These are phyloP conservation scores for Oryza meyeriana DNA, from an alignment of 176 grass and related monocot species.

Conservation along the genomic window DNA sequence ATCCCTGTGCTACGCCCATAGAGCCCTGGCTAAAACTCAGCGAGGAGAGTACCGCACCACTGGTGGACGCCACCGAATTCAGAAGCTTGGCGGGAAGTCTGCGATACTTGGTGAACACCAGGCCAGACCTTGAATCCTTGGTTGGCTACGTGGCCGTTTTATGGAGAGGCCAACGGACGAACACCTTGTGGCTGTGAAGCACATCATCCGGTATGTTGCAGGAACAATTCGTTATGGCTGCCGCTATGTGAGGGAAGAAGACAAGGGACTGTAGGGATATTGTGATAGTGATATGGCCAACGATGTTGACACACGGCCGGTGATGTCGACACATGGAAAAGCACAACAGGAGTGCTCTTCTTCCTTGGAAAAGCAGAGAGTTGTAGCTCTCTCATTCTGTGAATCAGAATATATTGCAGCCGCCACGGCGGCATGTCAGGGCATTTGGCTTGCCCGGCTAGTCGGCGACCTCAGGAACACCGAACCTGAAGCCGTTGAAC, in stretches of 20 bases:
- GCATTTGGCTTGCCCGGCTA: not conserved
- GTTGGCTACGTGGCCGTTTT: not conserved
- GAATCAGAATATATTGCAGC: not conserved
- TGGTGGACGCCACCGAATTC: not conserved
- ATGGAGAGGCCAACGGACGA: not conserved
- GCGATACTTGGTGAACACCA: not conserved
- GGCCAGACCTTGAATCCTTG: rapidly evolving
- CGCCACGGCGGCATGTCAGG: not conserved
- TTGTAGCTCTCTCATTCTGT: not conserved
- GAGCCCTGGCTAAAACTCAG: not conserved
- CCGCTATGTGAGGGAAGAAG: too few species aligned
- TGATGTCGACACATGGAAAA: too few species aligned
- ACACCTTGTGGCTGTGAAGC: not conserved
- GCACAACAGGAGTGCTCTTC: not conserved
- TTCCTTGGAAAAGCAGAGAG: not conserved
- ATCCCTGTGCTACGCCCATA: not conserved
- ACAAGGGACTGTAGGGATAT: too few species aligned
- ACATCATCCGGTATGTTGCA: too few species aligned
- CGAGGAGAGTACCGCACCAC: rapidly evolving
- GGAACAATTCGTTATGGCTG: too few species aligned
- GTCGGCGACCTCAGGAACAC: not conserved
- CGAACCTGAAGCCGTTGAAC: too few species aligned
- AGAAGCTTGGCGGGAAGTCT: not conserved
- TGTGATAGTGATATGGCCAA: too few species aligned
- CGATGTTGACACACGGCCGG: too few species aligned